phyloP scores from a whole-genome alignment of 352 stramenopile genomes.

The Stephanocyclus meneghinianus region DNA sequence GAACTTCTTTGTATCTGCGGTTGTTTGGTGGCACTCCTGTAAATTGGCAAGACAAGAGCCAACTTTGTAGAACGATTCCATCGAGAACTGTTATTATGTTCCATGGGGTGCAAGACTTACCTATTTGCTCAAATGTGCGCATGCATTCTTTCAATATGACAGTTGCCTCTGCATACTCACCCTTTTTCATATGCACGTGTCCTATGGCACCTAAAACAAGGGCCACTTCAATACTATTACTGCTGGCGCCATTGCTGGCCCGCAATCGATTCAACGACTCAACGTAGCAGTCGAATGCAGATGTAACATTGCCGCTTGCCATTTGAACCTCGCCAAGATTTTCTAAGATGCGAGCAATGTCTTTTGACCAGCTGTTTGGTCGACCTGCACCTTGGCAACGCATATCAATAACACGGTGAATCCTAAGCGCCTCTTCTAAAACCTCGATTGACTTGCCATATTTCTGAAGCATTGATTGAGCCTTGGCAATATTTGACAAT shows the following conservation, averaged over 20 bases:
- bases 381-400: constrained; percentile 7
- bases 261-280: constrained; percentile 54
- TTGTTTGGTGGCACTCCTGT: constrained; percentile 51
- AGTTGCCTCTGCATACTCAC: constrained; percentile 48
- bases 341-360: constrained; percentile 53
- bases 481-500: constrained; percentile 54
- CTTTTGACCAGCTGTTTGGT: constrained; percentile 19
- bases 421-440: constrained; percentile 49
- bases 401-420: constrained; percentile 49
- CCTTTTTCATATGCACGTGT: constrained; percentile 46
- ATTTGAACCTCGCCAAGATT: constrained; percentile 60
- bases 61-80: neutral
- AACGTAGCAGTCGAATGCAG: constrained; percentile 41
- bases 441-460: constrained; percentile 58
- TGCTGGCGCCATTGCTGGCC: constrained; percentile 10
- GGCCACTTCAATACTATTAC: constrained; percentile 50
- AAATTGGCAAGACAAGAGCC: neutral
- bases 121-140: constrained; percentile 50
- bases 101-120: constrained; percentile 5
- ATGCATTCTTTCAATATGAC: constrained; percentile 55
- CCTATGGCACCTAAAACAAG: constrained; percentile 54
- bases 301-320: constrained; percentile 52
- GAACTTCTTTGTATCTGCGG: constrained; percentile 44
- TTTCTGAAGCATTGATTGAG: constrained; percentile 49
- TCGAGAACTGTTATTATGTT: neutral